phyloP scores from a whole-genome alignment of 2,329 filamentous ascomycete genomes.

The Cladosporium sp. region DNA sequence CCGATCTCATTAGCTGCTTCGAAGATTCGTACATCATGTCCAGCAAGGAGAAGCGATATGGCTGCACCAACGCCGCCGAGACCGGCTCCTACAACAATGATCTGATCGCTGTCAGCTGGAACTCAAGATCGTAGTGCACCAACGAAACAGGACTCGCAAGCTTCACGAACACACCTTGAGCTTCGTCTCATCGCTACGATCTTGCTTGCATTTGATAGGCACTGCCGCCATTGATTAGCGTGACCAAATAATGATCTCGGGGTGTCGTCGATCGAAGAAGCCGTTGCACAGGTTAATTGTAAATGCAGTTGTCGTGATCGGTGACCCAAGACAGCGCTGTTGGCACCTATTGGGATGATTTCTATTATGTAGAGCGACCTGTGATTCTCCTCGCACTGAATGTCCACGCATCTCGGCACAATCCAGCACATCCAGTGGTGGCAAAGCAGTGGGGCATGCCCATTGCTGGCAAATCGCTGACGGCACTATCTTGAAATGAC shows the following conservation, averaged over 20 bases:
- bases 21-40: constrained; percentile 51
- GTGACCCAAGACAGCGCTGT: neutral
- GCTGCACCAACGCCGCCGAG: constrained; percentile 55
- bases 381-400: neutral
- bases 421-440: neutral
- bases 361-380: neutral
- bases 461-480: neutral
- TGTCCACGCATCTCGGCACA: neutral
- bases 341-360: neutral
- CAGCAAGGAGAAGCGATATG: constrained; percentile 48
- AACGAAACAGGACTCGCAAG: neutral
- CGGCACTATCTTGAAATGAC: neutral
- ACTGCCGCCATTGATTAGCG: neutral
- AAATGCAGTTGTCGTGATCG: neutral
- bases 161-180: neutral
- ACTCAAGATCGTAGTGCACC: neutral
- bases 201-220: neutral
- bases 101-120: constrained; percentile 29
- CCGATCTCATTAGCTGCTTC: constrained; percentile 50
- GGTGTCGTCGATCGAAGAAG: neutral
- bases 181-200: constrained; percentile 5
- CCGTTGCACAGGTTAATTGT: neutral
- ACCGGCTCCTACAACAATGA: constrained; percentile 58
- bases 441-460: neutral
- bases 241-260: neutral